Conservation (phyloP, 352 stramenopile genomes). For the Phytophthora citrophthora region DNA sequence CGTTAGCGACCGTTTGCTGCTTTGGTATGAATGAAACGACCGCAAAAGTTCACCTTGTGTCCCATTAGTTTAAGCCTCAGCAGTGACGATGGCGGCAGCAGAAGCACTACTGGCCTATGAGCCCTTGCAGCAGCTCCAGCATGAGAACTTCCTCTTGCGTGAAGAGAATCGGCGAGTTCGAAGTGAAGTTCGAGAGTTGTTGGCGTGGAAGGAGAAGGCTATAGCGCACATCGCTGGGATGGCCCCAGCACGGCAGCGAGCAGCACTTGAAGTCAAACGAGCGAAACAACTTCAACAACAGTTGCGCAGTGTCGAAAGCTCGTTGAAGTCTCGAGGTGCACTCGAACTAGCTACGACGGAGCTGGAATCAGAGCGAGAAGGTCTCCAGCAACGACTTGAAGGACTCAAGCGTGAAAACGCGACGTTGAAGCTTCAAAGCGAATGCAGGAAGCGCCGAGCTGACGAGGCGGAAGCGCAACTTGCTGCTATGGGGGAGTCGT, state of each 20-base stretch:
- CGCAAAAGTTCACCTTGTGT: neutral
- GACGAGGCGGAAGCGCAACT: conserved; percentile 39
- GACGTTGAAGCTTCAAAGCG: conserved; percentile 23
- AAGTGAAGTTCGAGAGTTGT: conserved; percentile 58
- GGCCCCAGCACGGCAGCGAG: conserved; percentile 54
- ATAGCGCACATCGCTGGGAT: conserved; percentile 67
- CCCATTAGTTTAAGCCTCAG: conserved; percentile 5
- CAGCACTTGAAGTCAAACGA: conserved; percentile 53
- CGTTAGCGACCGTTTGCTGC: neutral
- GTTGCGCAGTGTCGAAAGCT: conserved; percentile 58
- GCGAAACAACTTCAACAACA: conserved; percentile 62
- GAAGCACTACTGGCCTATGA: conserved; percentile 59
- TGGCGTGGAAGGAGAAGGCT: conserved; percentile 72
- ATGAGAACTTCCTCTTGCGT: conserved; percentile 70
- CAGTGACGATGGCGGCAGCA: conserved; percentile 36
- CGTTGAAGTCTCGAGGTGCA: conserved; percentile 56
- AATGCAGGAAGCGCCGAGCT: conserved; percentile 21
- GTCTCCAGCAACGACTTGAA: conserved; percentile 35
- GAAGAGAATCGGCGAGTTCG: conserved; percentile 60
- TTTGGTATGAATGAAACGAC: conserved; percentile 15
- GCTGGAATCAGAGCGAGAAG: conserved; percentile 41
- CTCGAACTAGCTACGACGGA: conserved; percentile 50
- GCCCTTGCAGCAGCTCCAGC: conserved; percentile 63
- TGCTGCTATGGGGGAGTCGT: conserved; percentile 52
- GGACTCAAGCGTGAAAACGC: conserved; percentile 39